Evolutionary conservation across 2,329 filamentous ascomycete genomes (phyloP), one percentile per base, ranked within the genome.

Genomic region (Raffaelea ambrosiae): DNA sequence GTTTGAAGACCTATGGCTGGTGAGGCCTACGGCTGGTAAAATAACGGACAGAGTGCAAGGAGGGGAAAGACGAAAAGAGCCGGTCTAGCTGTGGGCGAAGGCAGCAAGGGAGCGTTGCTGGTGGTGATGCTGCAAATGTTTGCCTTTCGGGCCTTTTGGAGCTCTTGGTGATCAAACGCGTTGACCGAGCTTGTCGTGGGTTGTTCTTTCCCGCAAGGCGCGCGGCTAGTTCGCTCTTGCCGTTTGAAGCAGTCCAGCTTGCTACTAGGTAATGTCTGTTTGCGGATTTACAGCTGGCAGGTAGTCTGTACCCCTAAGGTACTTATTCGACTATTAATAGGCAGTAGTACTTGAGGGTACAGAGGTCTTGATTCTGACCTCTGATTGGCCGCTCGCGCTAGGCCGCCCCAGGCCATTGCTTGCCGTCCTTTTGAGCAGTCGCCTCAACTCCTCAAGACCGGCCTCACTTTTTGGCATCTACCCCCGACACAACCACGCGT

Each of bases 41-140:
- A 7, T 13, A 13, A 13, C 26, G 26, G 26, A 29, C 26, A 29
- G 26, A 7, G 26, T 29, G 13, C 7, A 7, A 13, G 7, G 26
- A 33, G 18, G 8, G 23, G 3, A 26, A 33, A 31, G 26, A 33
- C 19, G 18, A 23, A 19, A 43, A 20, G 18, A 13, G 23, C 11
- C 29, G 18, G 35, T 29, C 26, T 29, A 13, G 7, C 7, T 13
- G 26, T 29, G 55, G 40, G 58, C 60, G 33, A 67, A 66, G 56
- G 65, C 19, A 8, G 33, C 22, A 26, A 48, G 20, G 43, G 43
- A 16, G 11, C 8, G 43, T 9, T 29, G 31, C 19, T 33, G 14
- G 42, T 2, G 29, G 26, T 33, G 38, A n/a, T 18, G 22, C 40
- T 31, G 35, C 4, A 16, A 19, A 5, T 39, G 20, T 42, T 21